Evolutionary conservation across 352 stramenopile species (phyloP).

Genomic region (Pythium aquatile): DNA sequence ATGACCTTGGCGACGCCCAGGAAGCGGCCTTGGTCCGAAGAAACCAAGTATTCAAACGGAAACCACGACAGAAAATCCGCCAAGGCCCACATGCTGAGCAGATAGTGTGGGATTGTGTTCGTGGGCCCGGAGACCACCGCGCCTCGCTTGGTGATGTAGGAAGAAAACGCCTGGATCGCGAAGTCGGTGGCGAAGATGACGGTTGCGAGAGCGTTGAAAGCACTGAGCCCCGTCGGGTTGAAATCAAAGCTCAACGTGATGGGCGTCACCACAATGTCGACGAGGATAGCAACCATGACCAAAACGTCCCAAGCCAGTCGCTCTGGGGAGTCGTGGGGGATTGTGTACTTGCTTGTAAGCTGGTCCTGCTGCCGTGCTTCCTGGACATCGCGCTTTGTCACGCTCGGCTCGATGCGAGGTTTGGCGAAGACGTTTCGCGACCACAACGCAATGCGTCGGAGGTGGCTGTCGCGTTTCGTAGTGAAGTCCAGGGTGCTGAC

Average conservation of each 20-base stretch:
- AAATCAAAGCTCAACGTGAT: slow-evolving; percentile 52
- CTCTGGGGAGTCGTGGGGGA: slow-evolving; percentile 47
- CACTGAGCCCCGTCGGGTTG: slow-evolving; percentile 22
- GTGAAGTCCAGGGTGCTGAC: slow-evolving; percentile 27
- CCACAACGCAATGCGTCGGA: slow-evolving; percentile 7
- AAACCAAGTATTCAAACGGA: slow-evolving; percentile 49
- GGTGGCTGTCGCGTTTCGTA: background rate
- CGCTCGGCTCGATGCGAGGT: slow-evolving; percentile 10
- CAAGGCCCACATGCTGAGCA: slow-evolving; percentile 52
- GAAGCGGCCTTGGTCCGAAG: slow-evolving; percentile 37
- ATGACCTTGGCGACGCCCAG: slow-evolving; percentile 68
- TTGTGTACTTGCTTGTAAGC: slow-evolving; percentile 35
- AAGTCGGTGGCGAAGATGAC: slow-evolving; percentile 59
- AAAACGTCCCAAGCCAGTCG: slow-evolving; percentile 51
- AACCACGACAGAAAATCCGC: slow-evolving; percentile 73
- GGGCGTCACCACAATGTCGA: slow-evolving; percentile 56
- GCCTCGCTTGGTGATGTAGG: slow-evolving; percentile 49
- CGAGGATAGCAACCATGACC: slow-evolving; percentile 51
- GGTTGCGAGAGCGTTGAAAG: slow-evolving; percentile 40
- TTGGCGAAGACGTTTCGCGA: slow-evolving; percentile 12
- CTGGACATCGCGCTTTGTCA: slow-evolving; percentile 36
- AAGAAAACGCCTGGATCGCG: slow-evolving; percentile 50
- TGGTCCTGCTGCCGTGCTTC: slow-evolving; percentile 35
- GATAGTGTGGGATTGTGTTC: slow-evolving; percentile 45
- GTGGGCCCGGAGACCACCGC: slow-evolving; percentile 46